These are phyloP conservation scores for Protostelium mycophagum DNA, from an alignment of 78 protist species.

Conservation along the genomic window DNA sequence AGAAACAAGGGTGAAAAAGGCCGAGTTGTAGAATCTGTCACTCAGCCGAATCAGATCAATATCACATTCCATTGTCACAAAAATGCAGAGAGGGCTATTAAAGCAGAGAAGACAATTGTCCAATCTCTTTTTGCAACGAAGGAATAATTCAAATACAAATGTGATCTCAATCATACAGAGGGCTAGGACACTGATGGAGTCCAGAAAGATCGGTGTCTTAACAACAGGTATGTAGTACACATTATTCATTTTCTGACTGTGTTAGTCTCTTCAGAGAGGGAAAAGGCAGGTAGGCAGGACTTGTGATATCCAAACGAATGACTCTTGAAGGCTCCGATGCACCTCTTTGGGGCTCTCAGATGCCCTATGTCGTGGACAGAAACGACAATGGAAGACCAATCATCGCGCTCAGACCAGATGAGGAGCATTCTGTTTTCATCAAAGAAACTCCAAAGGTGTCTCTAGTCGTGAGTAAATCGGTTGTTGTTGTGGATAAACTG, in stretches of 20 bases:
- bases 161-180: neutral
- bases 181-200: neutral
- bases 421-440: neutral
- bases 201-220: neutral
- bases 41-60: too few relatives aligned
- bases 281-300: neutral
- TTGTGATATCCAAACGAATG: too few relatives aligned
- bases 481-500: neutral
- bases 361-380: neutral
- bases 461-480: neutral
- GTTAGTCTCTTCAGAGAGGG: neutral
- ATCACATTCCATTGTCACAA: too few relatives aligned
- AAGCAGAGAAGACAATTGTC: too few relatives aligned
- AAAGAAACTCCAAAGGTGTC: neutral
- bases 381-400: neutral
- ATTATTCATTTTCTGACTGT: too few relatives aligned
- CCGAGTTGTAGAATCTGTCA: too few relatives aligned
- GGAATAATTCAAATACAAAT: neutral
- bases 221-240: neutral
- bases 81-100: too few relatives aligned
- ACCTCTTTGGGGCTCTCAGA: neutral
- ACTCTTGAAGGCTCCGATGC: neutral
- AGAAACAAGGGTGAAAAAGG: too few relatives aligned
- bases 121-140: neutral
- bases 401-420: neutral